These are phyloP conservation scores for Jamesozyma rosinii DNA, from an alignment of 805 yeast genomes.

Conservation along the genomic window DNA sequence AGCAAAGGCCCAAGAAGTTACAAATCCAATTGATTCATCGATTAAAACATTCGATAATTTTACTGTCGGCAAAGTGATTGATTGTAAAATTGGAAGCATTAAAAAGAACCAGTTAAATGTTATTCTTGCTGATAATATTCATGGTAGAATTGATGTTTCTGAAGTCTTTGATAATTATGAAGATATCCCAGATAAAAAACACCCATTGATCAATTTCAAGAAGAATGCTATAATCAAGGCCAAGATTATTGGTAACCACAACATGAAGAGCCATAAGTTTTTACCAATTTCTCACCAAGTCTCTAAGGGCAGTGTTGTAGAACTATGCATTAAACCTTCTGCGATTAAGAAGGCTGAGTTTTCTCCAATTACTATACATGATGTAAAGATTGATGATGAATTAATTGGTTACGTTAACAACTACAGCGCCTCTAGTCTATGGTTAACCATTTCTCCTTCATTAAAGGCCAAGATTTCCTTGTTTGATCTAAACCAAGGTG, in stretches of 20 bases:
- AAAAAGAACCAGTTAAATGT: conserved; percentile 70
- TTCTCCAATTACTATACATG: conserved; percentile 32
- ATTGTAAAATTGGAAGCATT: conserved; percentile 50
- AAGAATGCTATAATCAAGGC: conserved; percentile 52
- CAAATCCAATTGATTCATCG: conserved; percentile 53
- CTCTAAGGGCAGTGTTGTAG: conserved; percentile 50
- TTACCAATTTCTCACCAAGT: conserved; percentile 54
- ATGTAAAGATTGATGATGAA: conserved; percentile 41
- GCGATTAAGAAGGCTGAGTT: conserved; percentile 25
- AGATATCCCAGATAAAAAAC: conserved; percentile 47
- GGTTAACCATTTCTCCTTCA: conserved; percentile 63
- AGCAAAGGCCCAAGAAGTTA: conserved; percentile 18
- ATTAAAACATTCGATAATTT: conserved; percentile 43
- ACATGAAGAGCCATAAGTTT: conserved; percentile 57
- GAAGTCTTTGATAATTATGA: conserved; percentile 49
- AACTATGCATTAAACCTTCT: conserved; percentile 48
- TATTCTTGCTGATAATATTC: conserved; percentile 63
- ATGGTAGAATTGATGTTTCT: conserved; percentile 71
- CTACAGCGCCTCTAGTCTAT: conserved; percentile 47
- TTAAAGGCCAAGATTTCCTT: conserved; percentile 58
- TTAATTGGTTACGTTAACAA: conserved; percentile 59
- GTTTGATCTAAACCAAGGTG: conserved; percentile 52
- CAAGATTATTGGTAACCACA: conserved; percentile 68
- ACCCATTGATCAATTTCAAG: conserved; percentile 52
- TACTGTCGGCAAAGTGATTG: conserved; percentile 50